Evolutionary conservation across 192 early-diverging fungal species (phyloP), one percentile per base, ranked within the genome.

Genomic region (Spizellomyces sp.): DNA sequence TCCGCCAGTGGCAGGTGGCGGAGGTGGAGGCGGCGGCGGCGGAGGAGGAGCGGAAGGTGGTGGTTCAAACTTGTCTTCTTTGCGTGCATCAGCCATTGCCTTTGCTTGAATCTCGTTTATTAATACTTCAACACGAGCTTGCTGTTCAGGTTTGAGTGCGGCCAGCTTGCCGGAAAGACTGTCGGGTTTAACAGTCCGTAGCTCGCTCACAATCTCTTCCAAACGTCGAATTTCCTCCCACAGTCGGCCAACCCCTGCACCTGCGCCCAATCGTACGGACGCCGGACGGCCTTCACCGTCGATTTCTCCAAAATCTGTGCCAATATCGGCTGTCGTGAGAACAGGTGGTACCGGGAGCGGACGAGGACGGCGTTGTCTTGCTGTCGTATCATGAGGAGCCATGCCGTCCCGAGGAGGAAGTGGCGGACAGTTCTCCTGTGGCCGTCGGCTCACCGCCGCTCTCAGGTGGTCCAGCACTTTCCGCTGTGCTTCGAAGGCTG

Each of bases 201-300:
- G 41, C 5, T 75, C 66, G 8, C 45, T 46, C 6, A 80, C 76
- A 9, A 80, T 17, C 4, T 46, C 68, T 65, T 80, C 75, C 62
- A 80, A 58, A 10, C 71, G 43, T 14, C 70, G 64, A 43, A 79
- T 76, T 47, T 79, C 78, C 58, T 79, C 74, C 78, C 78, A 79
- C 36, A 79, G 67, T 15, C 7, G 7, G 12, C 76, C 76, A 52
- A 69, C 42, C 12, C 66, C 73, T 6, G 46, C 66, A n/a, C 72
- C 52, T 15, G 64, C 19, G 14, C 54, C 17, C 21, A 57, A 42
- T 36, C 27, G 27, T 36, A 36, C 27, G 27, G 27, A 36, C 27
- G 27, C 27, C 27, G 27, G 27, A 36, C 70, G 19, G 50, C n/a
- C 45, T 5, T 41, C 59, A 41, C 59, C 59, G 5, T 15, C 59